Evolutionary conservation across 345 rosid genomes (phyloP).

Genomic region (Balakata baccata): DNA sequence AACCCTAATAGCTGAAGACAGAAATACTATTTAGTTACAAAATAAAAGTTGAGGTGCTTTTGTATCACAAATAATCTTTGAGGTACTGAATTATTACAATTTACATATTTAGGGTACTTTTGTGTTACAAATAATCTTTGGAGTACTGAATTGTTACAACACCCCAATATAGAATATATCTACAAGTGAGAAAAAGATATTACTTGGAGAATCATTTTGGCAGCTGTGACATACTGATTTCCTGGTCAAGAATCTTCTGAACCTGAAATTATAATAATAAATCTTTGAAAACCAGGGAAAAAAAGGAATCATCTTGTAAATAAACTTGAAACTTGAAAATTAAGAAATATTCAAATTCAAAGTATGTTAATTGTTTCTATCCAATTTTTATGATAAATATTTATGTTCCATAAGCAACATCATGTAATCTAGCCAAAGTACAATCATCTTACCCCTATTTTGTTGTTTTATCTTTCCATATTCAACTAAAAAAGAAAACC

Average conservation of each 20-base stretch:
- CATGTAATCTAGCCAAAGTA: not conserved
- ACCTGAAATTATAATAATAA: conserved; percentile 43
- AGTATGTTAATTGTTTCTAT: not conserved
- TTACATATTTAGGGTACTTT: too few relatives aligned
- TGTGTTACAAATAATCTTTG: too few relatives aligned
- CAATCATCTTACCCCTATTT: not conserved
- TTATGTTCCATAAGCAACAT: not conserved
- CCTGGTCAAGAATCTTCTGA: conserved; percentile 90
- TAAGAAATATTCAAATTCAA: too few relatives aligned
- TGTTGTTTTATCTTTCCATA: not conserved
- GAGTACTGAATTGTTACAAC: too few relatives aligned
- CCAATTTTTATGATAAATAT: not conserved
- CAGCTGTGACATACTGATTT: conserved; percentile 94
- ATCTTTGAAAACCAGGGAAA: not conserved
- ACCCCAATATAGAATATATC: too few relatives aligned
- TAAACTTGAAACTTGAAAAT: not conserved
- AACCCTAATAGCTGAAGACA: too few relatives aligned
- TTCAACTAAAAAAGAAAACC: not conserved
- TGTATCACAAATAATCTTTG: too few relatives aligned
- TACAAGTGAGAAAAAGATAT: conserved; percentile 49
- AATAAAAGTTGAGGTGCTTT: too few relatives aligned
- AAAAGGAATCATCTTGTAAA: not conserved
- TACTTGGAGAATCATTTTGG: conserved; percentile 96
- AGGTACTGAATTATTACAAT: too few relatives aligned
- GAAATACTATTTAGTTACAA: too few relatives aligned